Percentiles rank a stretch among this genome's conserved stretches.
Conservation (phyloP, 805 yeast species). For the Metschnikowia anglica region DNA sequence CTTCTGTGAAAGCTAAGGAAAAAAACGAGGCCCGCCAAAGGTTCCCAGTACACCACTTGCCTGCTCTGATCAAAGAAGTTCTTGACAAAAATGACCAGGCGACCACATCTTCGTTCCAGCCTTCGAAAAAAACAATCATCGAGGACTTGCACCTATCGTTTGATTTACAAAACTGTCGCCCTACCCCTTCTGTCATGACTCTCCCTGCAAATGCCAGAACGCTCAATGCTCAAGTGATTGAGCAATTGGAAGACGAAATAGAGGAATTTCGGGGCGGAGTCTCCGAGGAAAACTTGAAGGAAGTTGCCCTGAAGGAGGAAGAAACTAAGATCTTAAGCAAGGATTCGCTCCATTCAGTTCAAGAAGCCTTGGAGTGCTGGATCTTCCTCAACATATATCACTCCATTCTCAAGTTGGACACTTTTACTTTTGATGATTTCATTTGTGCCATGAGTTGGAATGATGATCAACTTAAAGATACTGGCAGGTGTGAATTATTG, state of each 20-base stretch:
- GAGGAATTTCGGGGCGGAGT: conserved; percentile 6
- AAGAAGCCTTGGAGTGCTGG: conserved; percentile 68
- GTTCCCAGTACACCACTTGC: conserved; percentile 21
- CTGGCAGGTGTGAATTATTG: conserved; percentile 50
- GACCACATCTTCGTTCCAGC: conserved; percentile 17
- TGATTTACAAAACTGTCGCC: conserved; percentile 20
- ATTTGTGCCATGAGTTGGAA: conserved; percentile 55
- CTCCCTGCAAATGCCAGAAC: conserved; percentile 18
- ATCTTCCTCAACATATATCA: conserved; percentile 70
- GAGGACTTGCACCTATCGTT: conserved; percentile 20
- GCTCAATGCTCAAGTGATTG: conserved; percentile 12
- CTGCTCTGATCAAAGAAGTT: conserved; percentile 16
- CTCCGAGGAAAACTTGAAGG: neutral
- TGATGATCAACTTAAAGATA: conserved; percentile 35
- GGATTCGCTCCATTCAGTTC: conserved; percentile 20
- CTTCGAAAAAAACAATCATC: conserved; percentile 21
- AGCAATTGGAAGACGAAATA: conserved; percentile 11
- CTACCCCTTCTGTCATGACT: conserved; percentile 12
- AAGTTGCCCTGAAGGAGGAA: neutral
- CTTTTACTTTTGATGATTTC: conserved; percentile 79
- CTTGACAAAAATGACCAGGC: conserved; percentile 15
- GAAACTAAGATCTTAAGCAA: neutral
- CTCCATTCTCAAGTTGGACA: conserved; percentile 61
- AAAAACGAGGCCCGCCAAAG: conserved; percentile 17
- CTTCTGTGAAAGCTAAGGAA: conserved; percentile 5